Evolutionary conservation across 805 yeast species (phyloP), one percentile per base, ranked within the genome.

Genomic region (Kodamaea sagamina): DNA sequence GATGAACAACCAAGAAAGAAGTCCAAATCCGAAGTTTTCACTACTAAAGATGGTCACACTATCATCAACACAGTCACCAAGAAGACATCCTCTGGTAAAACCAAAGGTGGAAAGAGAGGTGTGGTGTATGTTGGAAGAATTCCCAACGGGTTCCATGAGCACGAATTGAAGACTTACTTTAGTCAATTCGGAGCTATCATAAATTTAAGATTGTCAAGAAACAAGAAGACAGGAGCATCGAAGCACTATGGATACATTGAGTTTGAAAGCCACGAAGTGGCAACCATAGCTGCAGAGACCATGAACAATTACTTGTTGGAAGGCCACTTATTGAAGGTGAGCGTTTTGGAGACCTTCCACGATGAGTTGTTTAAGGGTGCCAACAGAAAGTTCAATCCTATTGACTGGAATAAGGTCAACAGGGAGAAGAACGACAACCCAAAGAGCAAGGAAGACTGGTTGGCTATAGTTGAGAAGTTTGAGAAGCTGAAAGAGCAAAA

Each of bases 231-330:
- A 4, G 98, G 98, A 36, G 81, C 82, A 43, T 82, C 96, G 11
- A 90, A 89, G 68, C 97, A 89, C 62, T 92, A 82, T 63, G 98
- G 89, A 5, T 92, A 88, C 63, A 71, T 93, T 36, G 97, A 93
- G 66, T 93, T 92, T 58, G 78, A 75, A 32, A 74, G 80, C 42
- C 59, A 63, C 28, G 87, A 82, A 37, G 95, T 86, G 43, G 97
- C 98, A 35, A 77, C 81, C 53, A 74, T 89, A 48, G 99, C 97
- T 3, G 86, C 86, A 48, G 98, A 93, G 52, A 83, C 97, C 36
- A 93, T 93, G 99, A 84, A 93, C 67, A 93, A 93, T 67, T 93
- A 93, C 58, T 75, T 93, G 49, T 61, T 93, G 35, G 82, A 87
- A 68, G 95, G 95, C 5, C 97, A 92, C 64, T 77, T 90, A 48